A percentile compares a stretch with the other conserved stretches of the same genome.
phyloP scores from a whole-genome alignment of 306 rosid species.

The Erythrophleum fordii region DNA sequence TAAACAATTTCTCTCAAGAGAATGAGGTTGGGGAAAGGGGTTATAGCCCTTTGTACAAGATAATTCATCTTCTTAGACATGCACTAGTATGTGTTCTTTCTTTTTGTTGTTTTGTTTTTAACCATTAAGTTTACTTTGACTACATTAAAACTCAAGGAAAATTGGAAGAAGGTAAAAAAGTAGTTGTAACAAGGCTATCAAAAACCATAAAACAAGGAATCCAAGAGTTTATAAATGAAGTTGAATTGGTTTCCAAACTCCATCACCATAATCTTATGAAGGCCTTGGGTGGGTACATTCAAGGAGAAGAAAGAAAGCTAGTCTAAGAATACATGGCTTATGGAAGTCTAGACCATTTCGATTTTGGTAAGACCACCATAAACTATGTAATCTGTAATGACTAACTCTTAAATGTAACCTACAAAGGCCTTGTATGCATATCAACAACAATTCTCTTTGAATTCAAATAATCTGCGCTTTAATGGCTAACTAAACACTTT shows the following conservation, averaged over 20 bases:
- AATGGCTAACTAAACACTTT: no score
- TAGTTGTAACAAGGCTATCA: constrained; percentile 45
- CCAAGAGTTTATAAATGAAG: constrained; percentile 33
- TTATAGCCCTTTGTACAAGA: constrained; percentile 60
- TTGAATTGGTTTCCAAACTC: constrained; percentile 19
- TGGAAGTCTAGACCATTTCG: constrained; percentile 17
- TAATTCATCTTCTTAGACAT: constrained; percentile 10
- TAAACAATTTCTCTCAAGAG: constrained; percentile 39
- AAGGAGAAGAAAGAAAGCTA: constrained; percentile 33
- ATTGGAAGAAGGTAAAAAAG: constrained; percentile 19
- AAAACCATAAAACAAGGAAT: constrained; percentile 35
- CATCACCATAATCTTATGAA: constrained; percentile 33
- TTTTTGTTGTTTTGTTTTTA: background rate
- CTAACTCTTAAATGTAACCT: no score
- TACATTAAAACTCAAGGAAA: constrained; percentile 29
- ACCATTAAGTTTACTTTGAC: background rate
- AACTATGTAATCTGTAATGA: no score
- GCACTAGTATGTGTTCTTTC: background rate
- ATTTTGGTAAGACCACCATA: background rate
- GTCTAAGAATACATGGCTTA: constrained; percentile 32
- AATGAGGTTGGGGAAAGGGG: constrained; percentile 60
- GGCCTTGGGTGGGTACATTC: constrained; percentile 16
- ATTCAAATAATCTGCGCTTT: no score
- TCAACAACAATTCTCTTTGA: no score
- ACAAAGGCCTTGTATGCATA: no score